Evolutionary conservation across 306 rosid genomes (phyloP), one percentile per base, ranked within the genome.

Genomic region (Herpetospermum pedunculosum): DNA sequence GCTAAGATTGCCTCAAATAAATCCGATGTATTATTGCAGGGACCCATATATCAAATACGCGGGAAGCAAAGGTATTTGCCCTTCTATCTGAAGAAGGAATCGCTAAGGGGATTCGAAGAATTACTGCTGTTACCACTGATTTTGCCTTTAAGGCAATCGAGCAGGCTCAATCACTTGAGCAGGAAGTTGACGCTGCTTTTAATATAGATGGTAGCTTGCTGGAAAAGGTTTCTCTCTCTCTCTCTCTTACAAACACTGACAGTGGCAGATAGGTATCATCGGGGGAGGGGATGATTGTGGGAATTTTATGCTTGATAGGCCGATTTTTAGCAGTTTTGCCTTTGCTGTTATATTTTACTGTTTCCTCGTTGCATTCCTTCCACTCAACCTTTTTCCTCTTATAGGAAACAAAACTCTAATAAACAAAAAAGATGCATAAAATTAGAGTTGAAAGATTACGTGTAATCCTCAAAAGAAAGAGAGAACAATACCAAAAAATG

Each of bases 31-130:
- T 77, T 65, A 65, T 54, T 79, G 35, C 76, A 94, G 99, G 99
- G 75, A 94, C 97, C 40, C 99, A 94, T 82, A 78, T 94, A 84
- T 83, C 88, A 58, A 94, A 94, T 80, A 94, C 99, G 40, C 82
- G 95, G 52, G 97, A 94, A 79, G 99, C 99, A 2, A 87, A 88
- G 81, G 92, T 90, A 48, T 94, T 94, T 87, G 99, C 95, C 14
- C 92, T 94, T 81, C 64, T 94, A 82, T 90, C 99, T 28, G 97
- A 91, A 85, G 99, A 94, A 84, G 97, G 99, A 72, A 89, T 91
- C 84, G 99, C 99, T 1, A 94, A 94, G 76, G 99, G 99, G 43
- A 76, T 89, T 7, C 92, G 99, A 67, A 89, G 99, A 79, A 87
- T 94, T 82, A 94, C 96, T 54, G 99, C 99, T 74, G 99, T 94